A percentile compares a stretch with the other conserved stretches of the same genome.
Conservation (phyloP, 768 basidiomycete genomes). For the Mycena floridula region DNA sequence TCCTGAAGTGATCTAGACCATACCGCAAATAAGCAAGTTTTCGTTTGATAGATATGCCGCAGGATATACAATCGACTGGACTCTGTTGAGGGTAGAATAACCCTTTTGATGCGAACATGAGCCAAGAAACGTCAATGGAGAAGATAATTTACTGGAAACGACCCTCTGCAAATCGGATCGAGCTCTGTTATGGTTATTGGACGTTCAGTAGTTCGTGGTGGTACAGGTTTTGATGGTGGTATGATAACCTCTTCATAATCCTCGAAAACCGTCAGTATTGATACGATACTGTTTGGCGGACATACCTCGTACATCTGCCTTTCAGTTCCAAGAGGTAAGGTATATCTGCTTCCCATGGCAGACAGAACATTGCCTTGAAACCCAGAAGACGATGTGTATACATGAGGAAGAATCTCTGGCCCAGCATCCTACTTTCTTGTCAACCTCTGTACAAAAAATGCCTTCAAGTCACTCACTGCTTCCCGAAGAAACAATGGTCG, state of each 20-base stretch:
- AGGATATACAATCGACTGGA: slow-evolving; percentile 92
- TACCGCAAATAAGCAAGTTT: slow-evolving; percentile 91
- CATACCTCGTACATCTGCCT: slow-evolving; percentile 62
- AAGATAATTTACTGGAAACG: slow-evolving; percentile 80
- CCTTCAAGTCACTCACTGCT: slow-evolving; percentile 45
- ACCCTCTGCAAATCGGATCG: slow-evolving; percentile 70
- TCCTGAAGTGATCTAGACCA: slow-evolving; percentile 13
- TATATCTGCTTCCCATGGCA: slow-evolving; percentile 68
- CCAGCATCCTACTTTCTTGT: slow-evolving; percentile 34
- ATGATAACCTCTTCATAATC: slow-evolving; percentile 86
- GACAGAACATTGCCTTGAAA: slow-evolving; percentile 62
- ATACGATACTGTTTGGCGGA: not conserved
- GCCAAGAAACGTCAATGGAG: not conserved
- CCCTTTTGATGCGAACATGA: slow-evolving; percentile 40
- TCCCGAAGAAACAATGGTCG: slow-evolving; percentile 58
- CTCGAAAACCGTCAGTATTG: slow-evolving; percentile 31
- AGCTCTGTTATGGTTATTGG: slow-evolving; percentile 68
- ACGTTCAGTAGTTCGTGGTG: slow-evolving; percentile 64
- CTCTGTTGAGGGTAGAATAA: slow-evolving; percentile 82
- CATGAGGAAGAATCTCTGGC: slow-evolving; percentile 73
- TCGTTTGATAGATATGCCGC: slow-evolving; percentile 94
- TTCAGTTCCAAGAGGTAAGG: slow-evolving; percentile 78
- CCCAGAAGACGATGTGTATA: slow-evolving; percentile 69
- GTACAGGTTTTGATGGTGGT: slow-evolving; percentile 77
- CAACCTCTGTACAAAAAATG: too few species aligned